Evolutionary conservation across 2,329 filamentous ascomycete genomes (phyloP), one percentile per base, ranked within the genome.

Genomic region (Stromatinia cepivora): DNA sequence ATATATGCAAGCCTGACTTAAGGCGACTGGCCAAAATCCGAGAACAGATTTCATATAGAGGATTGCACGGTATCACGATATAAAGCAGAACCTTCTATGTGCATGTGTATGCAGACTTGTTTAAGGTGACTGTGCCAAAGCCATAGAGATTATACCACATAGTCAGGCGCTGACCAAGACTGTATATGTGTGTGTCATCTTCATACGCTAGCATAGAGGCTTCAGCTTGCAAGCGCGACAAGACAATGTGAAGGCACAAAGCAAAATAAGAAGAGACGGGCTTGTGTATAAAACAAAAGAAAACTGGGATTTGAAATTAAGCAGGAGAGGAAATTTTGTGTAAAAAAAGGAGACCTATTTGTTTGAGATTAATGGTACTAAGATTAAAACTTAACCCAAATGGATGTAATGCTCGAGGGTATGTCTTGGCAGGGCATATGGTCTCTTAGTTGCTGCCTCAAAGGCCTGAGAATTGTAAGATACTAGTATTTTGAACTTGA

Each of bases 191-290:
- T 13, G 42, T 17, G 56, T 58, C n/a, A 42, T 28, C 7, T 42
- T 42, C 6, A 42, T 45, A 36, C 56, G n/a, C 56, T 58, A 58
- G 36, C 56, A 58, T 28, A 58, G n/a, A 50, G 46, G 42, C n/a
- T 28, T 22, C 36, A 58, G 17, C 6, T 5, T 36, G n/a, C 36
- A 42, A 28, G n/a, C 17, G 36, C 39, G n/a, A 39, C 22, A 39
- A 28, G 13, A 42, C 15, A 42, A 58, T 42, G 4, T 28, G 17
- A 3, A 58, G 3, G 22, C 17, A 9, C 31, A 20, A 42, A 58
- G 3, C 8, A 58, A 39, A 17, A 11, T 25, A 39, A 17, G 11
- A 58, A 7, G 22, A 45, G 7, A 5, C n/a, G 7, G 8, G 28
- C n/a, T 42, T 13, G 8, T 28, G 13, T 2, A 28, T 42, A 11